Base-by-base conservation (phyloP, 495 filamentous ascomycete species). In the Emericellopsis terricola region DNA sequence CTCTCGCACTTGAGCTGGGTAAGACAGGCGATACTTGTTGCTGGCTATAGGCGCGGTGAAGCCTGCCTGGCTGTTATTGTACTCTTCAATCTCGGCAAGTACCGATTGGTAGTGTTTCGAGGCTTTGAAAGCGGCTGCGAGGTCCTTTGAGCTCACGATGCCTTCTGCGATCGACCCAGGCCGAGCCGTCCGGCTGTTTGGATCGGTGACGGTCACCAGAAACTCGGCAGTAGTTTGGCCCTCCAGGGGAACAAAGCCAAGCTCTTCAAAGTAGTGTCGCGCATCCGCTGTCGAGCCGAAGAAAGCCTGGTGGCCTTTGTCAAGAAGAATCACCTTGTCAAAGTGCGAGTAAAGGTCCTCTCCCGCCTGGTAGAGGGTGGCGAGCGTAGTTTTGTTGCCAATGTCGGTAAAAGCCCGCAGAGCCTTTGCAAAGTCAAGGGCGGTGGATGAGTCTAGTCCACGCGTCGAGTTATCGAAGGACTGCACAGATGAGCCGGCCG, bases 361-460 rank as follows among this genome's bases (percentile, higher is more conserved):
- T 30, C 69, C 68, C 3, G 75, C 76, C 43, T 84, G 78, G 40
- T 84, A 82, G 19, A 82, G 68, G 0, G 76, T 69, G 9, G 80
- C 72, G 19, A 68, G 47, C 11, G 68, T 65, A 3, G 69, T 70
- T 2, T 62, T 57, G 2, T 68, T 58, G 17, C 48, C 52, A 34
- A 74, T 56, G 20, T 73, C 64, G 2, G 74, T 68, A 1, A 66
- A 59, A 11, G 60, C 56, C 14, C 61, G 45, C 14, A 68, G 40
- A 28, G 60, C 52, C 24, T 50, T 53, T n/a, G 57, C 49, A 32
- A 59, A 66, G 24, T 65, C 60, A 15, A 62, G 45, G 13, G 64
- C 60, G 1, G 54, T 65, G 2, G 57, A 54, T 31, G 53, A 53
- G 41, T 65, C 63, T 1, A 68, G 55, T 10, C 63, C 64, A 37